Conservation (phyloP, 192 early-diverging fungal species). For the Coemansia sp. region DNA sequence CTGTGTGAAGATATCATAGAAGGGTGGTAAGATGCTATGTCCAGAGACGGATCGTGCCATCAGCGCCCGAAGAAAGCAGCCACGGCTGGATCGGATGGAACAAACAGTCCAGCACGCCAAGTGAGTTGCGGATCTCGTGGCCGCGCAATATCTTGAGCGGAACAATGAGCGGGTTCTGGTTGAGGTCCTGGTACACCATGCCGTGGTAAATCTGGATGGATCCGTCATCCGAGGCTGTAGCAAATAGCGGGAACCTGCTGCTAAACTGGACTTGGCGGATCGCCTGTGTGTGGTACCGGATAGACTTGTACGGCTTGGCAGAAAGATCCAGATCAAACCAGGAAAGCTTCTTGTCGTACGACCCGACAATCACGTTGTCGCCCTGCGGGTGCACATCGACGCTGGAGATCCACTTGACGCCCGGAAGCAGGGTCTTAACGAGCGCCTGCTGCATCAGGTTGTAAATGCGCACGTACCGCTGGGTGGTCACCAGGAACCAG, state of each 20-base stretch:
- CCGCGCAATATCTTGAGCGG: slow-evolving; percentile 93
- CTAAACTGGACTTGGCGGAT: slow-evolving; percentile 89
- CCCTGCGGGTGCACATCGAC: slow-evolving; percentile 93
- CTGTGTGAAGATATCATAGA: neutral
- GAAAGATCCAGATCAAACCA: slow-evolving; percentile 99
- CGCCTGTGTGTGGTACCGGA: slow-evolving; percentile 87
- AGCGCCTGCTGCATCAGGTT: slow-evolving; percentile 88
- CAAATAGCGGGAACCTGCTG: slow-evolving; percentile 89
- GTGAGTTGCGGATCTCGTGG: slow-evolving; percentile 71
- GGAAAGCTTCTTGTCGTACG: slow-evolving; percentile 90
- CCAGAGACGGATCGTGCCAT: slow-evolving; percentile 87
- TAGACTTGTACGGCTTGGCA: slow-evolving; percentile 88
- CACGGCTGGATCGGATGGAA: slow-evolving; percentile 99
- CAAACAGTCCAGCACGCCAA: slow-evolving; percentile 79
- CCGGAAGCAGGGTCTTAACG: slow-evolving; percentile 77
- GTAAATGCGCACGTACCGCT: slow-evolving; percentile 92
- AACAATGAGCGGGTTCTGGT: slow-evolving; percentile 97
- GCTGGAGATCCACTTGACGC: slow-evolving; percentile 94
- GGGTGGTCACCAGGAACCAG: slow-evolving; percentile 92
- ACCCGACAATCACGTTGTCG: slow-evolving; percentile 95
- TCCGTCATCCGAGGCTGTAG: slow-evolving; percentile 91
- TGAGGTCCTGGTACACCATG: slow-evolving; percentile 95
- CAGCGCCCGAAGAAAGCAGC: slow-evolving; percentile 92
- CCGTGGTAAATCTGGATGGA: slow-evolving; percentile 95
- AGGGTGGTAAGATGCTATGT: slow-evolving; percentile 53